Conservation (phyloP, 768 basidiomycete species). For the Cystobasidium ongulense region DNA sequence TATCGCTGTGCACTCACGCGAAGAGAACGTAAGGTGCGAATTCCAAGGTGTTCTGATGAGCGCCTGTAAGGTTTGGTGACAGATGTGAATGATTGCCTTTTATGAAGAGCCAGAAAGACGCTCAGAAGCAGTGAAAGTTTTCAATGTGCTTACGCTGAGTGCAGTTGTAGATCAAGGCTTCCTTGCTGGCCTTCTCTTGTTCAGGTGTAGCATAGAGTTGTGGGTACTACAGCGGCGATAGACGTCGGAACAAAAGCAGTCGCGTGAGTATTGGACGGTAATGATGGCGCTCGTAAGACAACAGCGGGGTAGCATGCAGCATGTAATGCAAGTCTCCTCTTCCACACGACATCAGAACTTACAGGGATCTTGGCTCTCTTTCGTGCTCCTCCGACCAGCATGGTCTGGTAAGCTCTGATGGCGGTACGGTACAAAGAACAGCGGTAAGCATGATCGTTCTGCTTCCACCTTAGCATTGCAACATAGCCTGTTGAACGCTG, state of each 20-base stretch:
- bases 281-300: not conserved
- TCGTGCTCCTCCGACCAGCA: constrained; percentile 2
- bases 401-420: constrained; percentile 8
- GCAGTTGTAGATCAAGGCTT: constrained; percentile 29
- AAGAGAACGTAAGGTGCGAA: constrained; percentile 1
- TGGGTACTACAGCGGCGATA: not conserved
- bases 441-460: too few relatives aligned
- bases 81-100: too few relatives aligned
- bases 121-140: not conserved
- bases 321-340: too few relatives aligned
- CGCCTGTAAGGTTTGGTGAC: too few relatives aligned
- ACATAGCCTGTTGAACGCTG: too few relatives aligned
- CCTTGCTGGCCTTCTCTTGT: constrained; percentile 21
- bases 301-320: not conserved
- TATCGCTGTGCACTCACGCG: not conserved
- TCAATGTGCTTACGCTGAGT: not conserved
- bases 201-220: constrained; percentile 28
- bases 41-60: constrained; percentile 26
- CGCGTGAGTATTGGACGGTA: not conserved
- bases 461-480: too few relatives aligned
- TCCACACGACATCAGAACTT: not conserved
- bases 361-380: constrained; percentile 25
- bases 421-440: too few relatives aligned
- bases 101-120: too few relatives aligned
- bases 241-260: not conserved